phyloP scores from a whole-genome alignment of 305 asterid species.

The Fraxinus baroniana region DNA sequence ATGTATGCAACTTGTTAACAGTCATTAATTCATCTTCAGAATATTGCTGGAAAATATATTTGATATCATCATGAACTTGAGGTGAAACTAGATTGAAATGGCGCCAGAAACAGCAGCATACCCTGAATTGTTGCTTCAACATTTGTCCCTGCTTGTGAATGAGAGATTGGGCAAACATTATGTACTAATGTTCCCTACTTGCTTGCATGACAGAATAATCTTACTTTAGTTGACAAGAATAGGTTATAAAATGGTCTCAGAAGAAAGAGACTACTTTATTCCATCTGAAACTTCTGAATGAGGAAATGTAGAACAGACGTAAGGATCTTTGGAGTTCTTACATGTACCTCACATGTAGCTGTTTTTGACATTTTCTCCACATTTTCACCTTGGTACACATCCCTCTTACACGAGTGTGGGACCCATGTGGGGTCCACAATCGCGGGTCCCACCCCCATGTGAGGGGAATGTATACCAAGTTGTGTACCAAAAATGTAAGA shows the following conservation, averaged over 20 bases:
- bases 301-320: not conserved
- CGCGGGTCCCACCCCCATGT: too few species aligned
- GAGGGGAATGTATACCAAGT: too few species aligned
- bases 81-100: slow-evolving; percentile 14
- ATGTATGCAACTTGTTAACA: not conserved
- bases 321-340: not conserved
- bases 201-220: not conserved
- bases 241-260: not conserved
- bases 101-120: slow-evolving; percentile 14
- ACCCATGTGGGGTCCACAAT: too few species aligned
- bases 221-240: not conserved
- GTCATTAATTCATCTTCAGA: slow-evolving; percentile 15
- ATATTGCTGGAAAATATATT: slow-evolving; percentile 3
- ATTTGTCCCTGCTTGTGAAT: not conserved
- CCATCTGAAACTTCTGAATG: not conserved
- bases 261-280: not conserved
- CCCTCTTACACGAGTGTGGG: too few species aligned
- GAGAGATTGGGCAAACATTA: not conserved
- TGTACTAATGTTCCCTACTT: not conserved
- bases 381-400: too few species aligned
- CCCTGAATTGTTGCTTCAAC: slow-evolving; percentile 22
- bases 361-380: not conserved
- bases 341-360: not conserved
- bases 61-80: slow-evolving; percentile 3
- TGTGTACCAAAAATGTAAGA: too few species aligned